Evolutionary conservation across 345 rosid genomes (phyloP), one percentile per base, ranked within the genome.

Genomic region (Eucalyptus marginata): DNA sequence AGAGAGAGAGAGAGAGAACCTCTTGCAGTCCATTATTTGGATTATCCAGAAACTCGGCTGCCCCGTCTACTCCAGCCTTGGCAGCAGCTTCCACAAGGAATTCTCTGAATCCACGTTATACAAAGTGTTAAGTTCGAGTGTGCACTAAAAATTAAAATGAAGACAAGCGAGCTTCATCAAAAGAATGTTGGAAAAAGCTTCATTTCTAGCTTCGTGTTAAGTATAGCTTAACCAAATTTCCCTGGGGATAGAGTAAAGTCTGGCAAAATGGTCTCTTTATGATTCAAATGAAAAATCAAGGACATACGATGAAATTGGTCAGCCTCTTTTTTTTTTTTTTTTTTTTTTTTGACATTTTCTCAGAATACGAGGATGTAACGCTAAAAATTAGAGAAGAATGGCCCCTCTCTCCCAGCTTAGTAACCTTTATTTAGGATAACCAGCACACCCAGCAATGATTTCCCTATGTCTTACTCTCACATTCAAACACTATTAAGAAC

Each of bases 31-130:
- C 99, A 40, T 92, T 96, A 71, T 94, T 94, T 43, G 98, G 95
- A 62, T 96, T 96, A 86, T 91, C 93, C n/a, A 96, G 97, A 88
- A 94, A 97, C 81, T 91, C 97, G 49, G 95, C 96, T 88, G 97
- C 98, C 54, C 98, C 98, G 84, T 95, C 97, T 86, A 97, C 87
- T 89, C 96, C 98, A 87, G 92, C 95, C 90, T 95, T 96, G 64
- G 88, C 90, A 40, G 99, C 97, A 44, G 94, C 93, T 88, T 97
- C 98, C 90, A 96, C 83, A 86, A 97, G 96, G 91, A 97, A 97
- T 88, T 94, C 94, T 93, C 99, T 96, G 92, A 71, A 87, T 88
- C 86, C 81, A 89, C 12, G 24, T 86, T 9, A 24, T 56, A 50
- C 33, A n/a, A n/a, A 25, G 90, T 62, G 89, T 27, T 8, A 27